A percentile compares a stretch with the other conserved stretches of the same genome.
phyloP scores from a whole-genome alignment of 345 rosid genomes.

The Rhodamnia rubescens region DNA sequence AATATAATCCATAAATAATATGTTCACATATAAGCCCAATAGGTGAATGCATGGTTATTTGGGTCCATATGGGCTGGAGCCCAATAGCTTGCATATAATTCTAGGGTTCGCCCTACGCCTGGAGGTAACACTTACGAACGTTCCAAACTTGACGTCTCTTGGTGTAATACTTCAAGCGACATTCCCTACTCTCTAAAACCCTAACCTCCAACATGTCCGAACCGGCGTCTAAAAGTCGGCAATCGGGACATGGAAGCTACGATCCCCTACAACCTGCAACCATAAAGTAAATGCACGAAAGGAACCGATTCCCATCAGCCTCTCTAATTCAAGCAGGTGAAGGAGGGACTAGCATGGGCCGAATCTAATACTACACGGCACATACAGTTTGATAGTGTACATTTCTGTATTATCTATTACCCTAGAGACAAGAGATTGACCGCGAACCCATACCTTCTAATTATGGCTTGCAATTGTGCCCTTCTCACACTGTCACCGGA shows the following conservation, averaged over 20 bases:
- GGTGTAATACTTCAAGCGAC: too few species aligned
- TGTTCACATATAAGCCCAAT: too few species aligned
- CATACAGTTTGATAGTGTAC: neutral
- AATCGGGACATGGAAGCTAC: conserved; percentile 58
- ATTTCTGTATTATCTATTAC: neutral
- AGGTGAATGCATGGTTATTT: too few species aligned
- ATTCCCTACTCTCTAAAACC: too few species aligned
- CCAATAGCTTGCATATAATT: too few species aligned
- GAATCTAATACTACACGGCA: neutral
- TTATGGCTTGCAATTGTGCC: conserved; percentile 80
- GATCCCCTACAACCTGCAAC: conserved; percentile 58
- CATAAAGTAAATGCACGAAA: neutral
- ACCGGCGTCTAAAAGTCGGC: conserved; percentile 62
- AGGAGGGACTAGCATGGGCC: neutral
- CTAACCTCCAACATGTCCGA: too few species aligned
- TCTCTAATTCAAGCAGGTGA: neutral
- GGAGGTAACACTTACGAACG: too few species aligned
- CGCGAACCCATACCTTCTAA: conserved; percentile 39
- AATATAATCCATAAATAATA: too few species aligned
- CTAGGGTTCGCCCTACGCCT: too few species aligned
- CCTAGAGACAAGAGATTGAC: neutral
- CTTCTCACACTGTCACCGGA: conserved; percentile 41
- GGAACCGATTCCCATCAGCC: neutral
- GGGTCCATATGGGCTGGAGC: too few species aligned
- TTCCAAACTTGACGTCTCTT: too few species aligned